Evolutionary conservation across 495 filamentous ascomycete species (phyloP).

Genomic region (Amphirosellinia nigrospora): DNA sequence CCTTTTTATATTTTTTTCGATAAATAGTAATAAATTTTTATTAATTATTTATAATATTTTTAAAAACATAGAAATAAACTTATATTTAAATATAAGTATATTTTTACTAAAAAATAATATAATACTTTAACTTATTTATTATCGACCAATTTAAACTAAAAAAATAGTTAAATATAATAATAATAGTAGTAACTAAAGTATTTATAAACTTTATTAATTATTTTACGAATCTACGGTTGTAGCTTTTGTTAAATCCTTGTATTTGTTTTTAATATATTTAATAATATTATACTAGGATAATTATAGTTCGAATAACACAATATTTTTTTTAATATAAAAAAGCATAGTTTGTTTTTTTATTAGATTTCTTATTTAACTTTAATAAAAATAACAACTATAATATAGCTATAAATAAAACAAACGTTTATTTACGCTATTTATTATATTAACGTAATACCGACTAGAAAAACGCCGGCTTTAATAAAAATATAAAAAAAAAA

Average conservation of each 20-base stretch:
- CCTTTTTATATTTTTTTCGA: background rate
- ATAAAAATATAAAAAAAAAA: background rate
- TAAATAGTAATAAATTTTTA: constrained; percentile 6
- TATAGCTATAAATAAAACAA: too few species aligned
- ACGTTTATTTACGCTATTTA: background rate
- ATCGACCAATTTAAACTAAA: background rate
- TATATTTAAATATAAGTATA: constrained; percentile 6
- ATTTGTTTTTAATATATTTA: background rate
- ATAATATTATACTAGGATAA: background rate
- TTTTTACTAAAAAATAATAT: background rate
- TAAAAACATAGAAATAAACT: too few species aligned
- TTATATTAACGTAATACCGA: background rate
- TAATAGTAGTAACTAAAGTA: too few species aligned
- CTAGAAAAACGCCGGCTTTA: background rate
- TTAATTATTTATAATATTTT: background rate
- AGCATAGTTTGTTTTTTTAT: background rate
- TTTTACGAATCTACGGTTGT: background rate
- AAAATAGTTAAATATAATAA: too few species aligned
- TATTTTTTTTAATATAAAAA: background rate
- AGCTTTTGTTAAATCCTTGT: background rate
- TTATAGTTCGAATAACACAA: background rate
- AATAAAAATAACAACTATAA: background rate
- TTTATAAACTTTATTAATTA: background rate
- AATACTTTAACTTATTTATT: background rate
- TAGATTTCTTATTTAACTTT: background rate